Conservation (phyloP, 768 basidiomycete species). For the Wakefieldia striispora region DNA sequence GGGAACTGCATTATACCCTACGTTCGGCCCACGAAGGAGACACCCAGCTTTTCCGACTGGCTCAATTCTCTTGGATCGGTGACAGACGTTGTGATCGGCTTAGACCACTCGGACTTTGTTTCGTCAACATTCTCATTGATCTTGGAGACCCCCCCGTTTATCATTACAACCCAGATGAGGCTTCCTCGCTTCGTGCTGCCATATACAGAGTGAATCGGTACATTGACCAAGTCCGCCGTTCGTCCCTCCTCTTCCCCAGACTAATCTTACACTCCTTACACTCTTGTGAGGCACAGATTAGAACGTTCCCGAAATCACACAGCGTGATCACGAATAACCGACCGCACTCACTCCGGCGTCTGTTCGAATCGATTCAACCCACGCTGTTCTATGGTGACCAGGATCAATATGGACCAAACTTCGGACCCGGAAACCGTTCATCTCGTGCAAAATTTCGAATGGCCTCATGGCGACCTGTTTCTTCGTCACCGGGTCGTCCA, state of each 20-base stretch:
- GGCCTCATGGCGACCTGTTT: conserved; percentile 59
- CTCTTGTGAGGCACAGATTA: conserved; percentile 51
- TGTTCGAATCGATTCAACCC: conserved; percentile 57
- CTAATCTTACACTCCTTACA: conserved; percentile 2
- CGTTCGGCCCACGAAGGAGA: conserved; percentile 12
- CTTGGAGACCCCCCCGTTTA: conserved; percentile 20
- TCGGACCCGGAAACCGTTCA: conserved; percentile 59
- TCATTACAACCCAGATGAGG: conserved; percentile 37
- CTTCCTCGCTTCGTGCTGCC: conserved; percentile 49
- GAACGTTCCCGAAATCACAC: conserved; percentile 63
- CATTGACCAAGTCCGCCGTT: conserved; percentile 45
- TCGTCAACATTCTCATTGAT: conserved; percentile 20
- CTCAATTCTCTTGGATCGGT: conserved; percentile 23
- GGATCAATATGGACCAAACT: conserved; percentile 76
- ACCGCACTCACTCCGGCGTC: conserved; percentile 64
- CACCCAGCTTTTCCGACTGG: conserved; percentile 29
- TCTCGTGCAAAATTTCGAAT: conserved; percentile 48
- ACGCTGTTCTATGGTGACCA: conserved; percentile 69
- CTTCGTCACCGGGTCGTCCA: conserved; percentile 74
- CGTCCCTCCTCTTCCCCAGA: conserved; percentile 12
- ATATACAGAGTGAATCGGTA: conserved; percentile 60
- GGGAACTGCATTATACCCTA: conserved; percentile 19
- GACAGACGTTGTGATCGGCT: conserved; percentile 35
- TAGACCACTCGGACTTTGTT: conserved; percentile 30
- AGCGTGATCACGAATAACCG: conserved; percentile 78